Evolutionary conservation across 2,329 filamentous ascomycete species (phyloP).

Genomic region (Aspergillus ruber): DNA sequence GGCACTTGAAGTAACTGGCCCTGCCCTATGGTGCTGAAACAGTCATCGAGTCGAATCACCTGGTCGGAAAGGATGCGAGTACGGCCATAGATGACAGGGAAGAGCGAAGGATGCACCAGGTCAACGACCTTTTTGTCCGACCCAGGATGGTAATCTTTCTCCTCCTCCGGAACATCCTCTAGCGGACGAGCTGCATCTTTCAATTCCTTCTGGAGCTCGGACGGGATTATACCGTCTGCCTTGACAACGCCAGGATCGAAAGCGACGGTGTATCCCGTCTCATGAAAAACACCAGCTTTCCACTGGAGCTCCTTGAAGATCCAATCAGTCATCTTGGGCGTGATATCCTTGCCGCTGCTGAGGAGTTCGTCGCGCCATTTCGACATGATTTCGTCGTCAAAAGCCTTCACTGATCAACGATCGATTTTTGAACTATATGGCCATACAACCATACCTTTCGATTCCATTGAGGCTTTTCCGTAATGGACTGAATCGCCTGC

Average conservation of each 20-base stretch:
- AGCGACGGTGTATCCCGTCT: conserved; percentile 35
- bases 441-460: conserved; percentile 22
- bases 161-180: conserved; percentile 39
- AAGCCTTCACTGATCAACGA: conserved; percentile 14
- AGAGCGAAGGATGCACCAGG: conserved; percentile 57
- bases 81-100: conserved; percentile 27
- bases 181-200: conserved; percentile 43
- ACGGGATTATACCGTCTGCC: conserved; percentile 45
- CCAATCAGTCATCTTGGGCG: conserved; percentile 29
- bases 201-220: conserved; percentile 38
- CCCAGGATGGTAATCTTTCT: conserved; percentile 59
- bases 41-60: conserved; percentile 18
- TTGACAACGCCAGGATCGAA: conserved; percentile 47
- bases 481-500: conserved; percentile 35
- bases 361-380: conserved; percentile 31
- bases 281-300: conserved; percentile 40
- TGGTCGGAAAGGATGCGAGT: conserved; percentile 17
- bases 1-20: conserved; percentile 5
- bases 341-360: conserved; percentile 15
- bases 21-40: conserved; percentile 10
- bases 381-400: conserved; percentile 27
- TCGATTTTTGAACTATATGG: background rate
- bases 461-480: conserved; percentile 37
- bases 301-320: conserved; percentile 43
- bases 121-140: conserved; percentile 55